These are phyloP conservation scores for Perkinsus marinus DNA, from an alignment of 169 alveolate genomes.

Conservation along the genomic window DNA sequence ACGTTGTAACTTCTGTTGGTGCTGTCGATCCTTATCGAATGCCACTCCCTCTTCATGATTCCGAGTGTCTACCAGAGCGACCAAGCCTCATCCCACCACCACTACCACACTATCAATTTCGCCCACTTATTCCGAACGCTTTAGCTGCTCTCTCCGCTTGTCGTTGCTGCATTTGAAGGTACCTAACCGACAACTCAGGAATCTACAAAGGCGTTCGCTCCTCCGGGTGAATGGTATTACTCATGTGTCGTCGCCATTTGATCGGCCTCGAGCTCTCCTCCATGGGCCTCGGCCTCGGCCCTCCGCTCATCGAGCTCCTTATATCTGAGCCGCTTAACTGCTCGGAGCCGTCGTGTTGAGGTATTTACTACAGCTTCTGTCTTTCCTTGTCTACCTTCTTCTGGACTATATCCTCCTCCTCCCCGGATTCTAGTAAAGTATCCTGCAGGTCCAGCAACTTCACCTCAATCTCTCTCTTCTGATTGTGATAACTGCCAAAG, in stretches of 20 bases:
- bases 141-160: not conserved
- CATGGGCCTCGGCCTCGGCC: not conserved
- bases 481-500: not conserved
- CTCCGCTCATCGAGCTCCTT: not conserved
- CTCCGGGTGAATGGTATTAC: not conserved
- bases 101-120: not conserved
- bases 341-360: too few relatives aligned
- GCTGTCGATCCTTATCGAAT: not conserved
- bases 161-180: not conserved
- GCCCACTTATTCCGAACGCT: not conserved
- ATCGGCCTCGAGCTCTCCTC: not conserved
- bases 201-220: not conserved
- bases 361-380: not conserved
- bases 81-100: too few relatives aligned
- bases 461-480: not conserved
- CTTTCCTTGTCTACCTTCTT: not conserved
- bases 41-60: not conserved
- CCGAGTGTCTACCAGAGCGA: not conserved
- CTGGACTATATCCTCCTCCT: not conserved
- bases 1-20: not conserved
- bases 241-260: not conserved
- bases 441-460: not conserved
- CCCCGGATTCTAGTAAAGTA: not conserved
- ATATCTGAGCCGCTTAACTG: not conserved
- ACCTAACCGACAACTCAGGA: too few relatives aligned